Evolutionary conservation across 441 rosid species (phyloP), one percentile per base, ranked within the genome.

Genomic region (Euphorbia celastroides): DNA sequence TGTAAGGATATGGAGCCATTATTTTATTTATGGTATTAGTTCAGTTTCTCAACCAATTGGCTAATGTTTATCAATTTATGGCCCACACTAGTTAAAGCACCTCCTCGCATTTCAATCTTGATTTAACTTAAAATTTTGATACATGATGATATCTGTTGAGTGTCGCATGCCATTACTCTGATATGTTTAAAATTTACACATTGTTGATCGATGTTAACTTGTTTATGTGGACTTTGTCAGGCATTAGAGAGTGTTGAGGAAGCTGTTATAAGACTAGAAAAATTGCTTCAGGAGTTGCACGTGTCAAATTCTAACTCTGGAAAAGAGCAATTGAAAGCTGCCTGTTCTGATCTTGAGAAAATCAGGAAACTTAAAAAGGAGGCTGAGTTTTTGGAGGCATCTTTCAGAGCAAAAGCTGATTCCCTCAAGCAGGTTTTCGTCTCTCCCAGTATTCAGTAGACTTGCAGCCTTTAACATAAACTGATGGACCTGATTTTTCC

Each of bases 291-390:
- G 77, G 86, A 87, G 79, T 78, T 88, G 81, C 89, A 87, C 70
- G 81, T 84, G 54, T 85, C 97, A 70, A 88, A 87, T 78, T 84
- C 98, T 67, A 74, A 70, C 72, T 83, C 92, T 68, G 95, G 97
- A 78, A 95, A 88, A 76, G 96, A 90, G 80, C 89, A 92, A 75
- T 67, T 95, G 69, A 79, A 92, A 81, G 99, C 96, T 63, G 99
- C 99, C 70, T 92, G 98, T 79, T 90, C 95, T 75, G 98, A 95
- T 85, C 97, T 95, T 70, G 96, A 95, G 82, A 92, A 83, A 71
- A 90, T 95, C 72, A 84, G 99, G 81, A 95, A 88, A 84, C 97
- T 95, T 20, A 95, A 92, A 86, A 92, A 95, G 80, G 99, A 95
- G 83, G 97, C 99, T 68, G 98, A 88, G 70, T 95, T 95, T 86